Percentiles rank a stretch among this genome's conserved stretches.
Evolutionary conservation across 495 filamentous ascomycete genomes (phyloP).

Genomic region (Clohesyomyces aquaticus): DNA sequence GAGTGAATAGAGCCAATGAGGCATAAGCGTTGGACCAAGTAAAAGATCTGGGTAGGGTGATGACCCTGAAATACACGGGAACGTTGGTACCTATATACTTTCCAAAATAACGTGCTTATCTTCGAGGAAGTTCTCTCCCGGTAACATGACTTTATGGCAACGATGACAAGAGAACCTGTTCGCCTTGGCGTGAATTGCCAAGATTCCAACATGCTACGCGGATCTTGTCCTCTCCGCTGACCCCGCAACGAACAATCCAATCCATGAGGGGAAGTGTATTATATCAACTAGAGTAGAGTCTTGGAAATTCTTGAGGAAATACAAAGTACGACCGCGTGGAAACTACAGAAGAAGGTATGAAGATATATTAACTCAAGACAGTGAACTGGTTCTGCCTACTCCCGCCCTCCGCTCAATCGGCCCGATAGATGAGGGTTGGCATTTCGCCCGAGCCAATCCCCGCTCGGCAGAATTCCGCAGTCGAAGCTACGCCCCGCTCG

Average conservation of each 20-base stretch:
- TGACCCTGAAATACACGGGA: too few relatives aligned
- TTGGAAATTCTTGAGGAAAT: too few relatives aligned
- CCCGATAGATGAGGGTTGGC: neutral
- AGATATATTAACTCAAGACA: neutral
- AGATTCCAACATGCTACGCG: neutral
- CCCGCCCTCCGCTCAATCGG: neutral
- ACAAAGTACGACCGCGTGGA: too few relatives aligned
- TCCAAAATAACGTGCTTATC: neutral
- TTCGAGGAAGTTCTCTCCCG: neutral
- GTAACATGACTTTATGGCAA: conserved; percentile 17
- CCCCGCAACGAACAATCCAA: too few relatives aligned
- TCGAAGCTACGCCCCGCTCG: too few relatives aligned
- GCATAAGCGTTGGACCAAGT: conserved; percentile 5
- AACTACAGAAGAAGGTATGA: too few relatives aligned
- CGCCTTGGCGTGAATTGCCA: neutral
- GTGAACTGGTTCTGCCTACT: neutral
- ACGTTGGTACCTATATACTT: conserved; percentile 6
- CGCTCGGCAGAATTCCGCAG: too few relatives aligned
- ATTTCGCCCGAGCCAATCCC: neutral
- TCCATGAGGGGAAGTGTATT: too few relatives aligned
- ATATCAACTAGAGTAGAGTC: too few relatives aligned
- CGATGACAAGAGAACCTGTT: conserved; percentile 8
- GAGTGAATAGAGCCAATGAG: conserved; percentile 10
- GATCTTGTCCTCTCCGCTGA: too few relatives aligned
- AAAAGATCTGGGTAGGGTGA: neutral